Evolutionary conservation across 305 asterid genomes (phyloP), one percentile per base, ranked within the genome.

Genomic region (Euphrasia arctica): DNA sequence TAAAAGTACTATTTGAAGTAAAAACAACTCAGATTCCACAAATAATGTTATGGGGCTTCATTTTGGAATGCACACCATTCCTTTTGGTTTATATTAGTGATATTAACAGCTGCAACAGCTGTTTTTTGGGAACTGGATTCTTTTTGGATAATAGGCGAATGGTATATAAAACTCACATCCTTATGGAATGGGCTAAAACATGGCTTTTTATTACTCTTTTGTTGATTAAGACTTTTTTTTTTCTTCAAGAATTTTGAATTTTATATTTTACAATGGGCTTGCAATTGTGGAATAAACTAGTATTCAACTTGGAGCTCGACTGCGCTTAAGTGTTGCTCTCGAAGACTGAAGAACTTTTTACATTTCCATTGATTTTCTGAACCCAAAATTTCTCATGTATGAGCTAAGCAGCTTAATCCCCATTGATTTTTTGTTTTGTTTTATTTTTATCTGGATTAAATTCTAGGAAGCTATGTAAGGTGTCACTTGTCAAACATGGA

Each of bases 51-150:
- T 47, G 15, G 68, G 54, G 27, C 63, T 62, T 65, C 64, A 48
- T 4, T 1, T 9, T 25, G 34, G 55, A 68, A 34, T 31, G 49
- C 34, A 22, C 32, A 47, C 36, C 61, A 7, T 11, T 47, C 52
- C 34, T 66, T 15, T 63, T 68, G 60, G 60, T 49, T 57, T 66
- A 49, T 50, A 28, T 65, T 51, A 25, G 27, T 47, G 62, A 54
- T 41, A 32, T 56, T 43, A 58, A 52, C 63, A 27, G 60, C 67
- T 54, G 62, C 64, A 45, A 54, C n/a, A 62, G 18, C 64, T 29
- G 47, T 51, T 39, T 25, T 65, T 57, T 4, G 27, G 54, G 39
- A 52, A 34, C 27, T 54, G 5, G 3, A 31, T 47, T 32, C 36
- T 32, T 32, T 32, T 32, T 32, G 36, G 36, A 1, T 0, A 32